Evolutionary conservation across 1,284 basidiomycete genomes (phyloP).

Genomic region (Trichosporon sp.): DNA sequence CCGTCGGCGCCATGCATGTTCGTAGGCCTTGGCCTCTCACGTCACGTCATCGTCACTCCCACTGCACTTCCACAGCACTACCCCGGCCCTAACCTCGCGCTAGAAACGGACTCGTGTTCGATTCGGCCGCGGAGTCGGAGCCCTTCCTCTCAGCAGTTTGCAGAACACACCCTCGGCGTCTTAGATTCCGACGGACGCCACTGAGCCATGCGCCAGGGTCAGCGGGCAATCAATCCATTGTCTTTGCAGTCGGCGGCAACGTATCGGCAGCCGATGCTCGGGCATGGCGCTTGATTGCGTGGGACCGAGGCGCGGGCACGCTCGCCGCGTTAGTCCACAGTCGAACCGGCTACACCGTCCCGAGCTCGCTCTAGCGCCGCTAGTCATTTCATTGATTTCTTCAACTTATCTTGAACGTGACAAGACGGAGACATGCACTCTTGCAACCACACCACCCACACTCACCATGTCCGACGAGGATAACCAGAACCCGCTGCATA

Average conservation of each 20-base stretch:
- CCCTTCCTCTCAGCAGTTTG: no score
- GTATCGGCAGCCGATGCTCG: neutral
- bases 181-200: neutral
- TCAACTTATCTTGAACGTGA: neutral
- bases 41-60: no score
- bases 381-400: neutral
- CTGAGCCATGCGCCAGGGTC: neutral
- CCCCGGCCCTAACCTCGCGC: no score
- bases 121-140: neutral
- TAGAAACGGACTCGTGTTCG: neutral
- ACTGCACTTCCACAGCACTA: no score
- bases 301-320: slow-evolving; percentile 23
- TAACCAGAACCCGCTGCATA: slow-evolving; percentile 18
- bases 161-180: neutral
- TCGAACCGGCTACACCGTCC: neutral
- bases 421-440: neutral
- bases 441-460: neutral
- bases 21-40: no score
- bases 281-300: slow-evolving; percentile 9
- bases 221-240: no score
- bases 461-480: slow-evolving; percentile 17
- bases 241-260: neutral
- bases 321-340: neutral
- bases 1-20: no score
- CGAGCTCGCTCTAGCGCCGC: slow-evolving; percentile 7